A percentile compares a stretch with the other conserved stretches of the same genome.
Conservation (phyloP, 345 rosid species). For the Acer campestre region DNA sequence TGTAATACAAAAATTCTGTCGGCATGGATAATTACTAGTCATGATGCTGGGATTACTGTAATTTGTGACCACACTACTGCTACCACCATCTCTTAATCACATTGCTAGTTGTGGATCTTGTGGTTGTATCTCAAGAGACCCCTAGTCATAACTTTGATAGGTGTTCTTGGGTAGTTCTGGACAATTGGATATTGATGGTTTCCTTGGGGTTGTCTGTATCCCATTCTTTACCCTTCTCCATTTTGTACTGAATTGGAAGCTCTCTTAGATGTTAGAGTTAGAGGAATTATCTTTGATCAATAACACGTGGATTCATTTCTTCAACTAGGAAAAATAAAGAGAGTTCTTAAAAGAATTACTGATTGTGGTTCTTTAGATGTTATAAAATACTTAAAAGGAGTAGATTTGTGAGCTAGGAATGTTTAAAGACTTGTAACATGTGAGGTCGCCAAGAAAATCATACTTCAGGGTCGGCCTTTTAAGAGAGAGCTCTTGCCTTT, state of each 20-base stretch:
- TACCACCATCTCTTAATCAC: neutral
- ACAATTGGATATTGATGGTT: neutral
- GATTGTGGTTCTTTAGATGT: slow-evolving; percentile 3
- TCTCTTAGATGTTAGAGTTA: neutral
- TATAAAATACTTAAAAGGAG: neutral
- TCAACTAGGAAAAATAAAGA: neutral
- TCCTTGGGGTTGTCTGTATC: neutral
- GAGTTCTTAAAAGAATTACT: neutral
- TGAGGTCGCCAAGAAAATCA: neutral
- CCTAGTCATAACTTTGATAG: neutral
- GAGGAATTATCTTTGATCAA: neutral
- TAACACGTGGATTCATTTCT: neutral
- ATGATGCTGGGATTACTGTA: neutral
- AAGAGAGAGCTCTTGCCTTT: neutral
- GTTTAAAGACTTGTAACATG: neutral
- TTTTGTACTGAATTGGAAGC: neutral
- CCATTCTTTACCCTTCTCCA: neutral
- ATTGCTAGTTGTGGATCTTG: neutral
- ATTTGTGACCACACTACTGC: neutral
- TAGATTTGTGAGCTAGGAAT: neutral
- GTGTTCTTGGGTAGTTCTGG: neutral
- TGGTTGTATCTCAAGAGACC: neutral
- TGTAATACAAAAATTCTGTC: neutral
- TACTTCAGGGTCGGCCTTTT: neutral
- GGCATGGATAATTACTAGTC: neutral